Evolutionary conservation across 2,329 filamentous ascomycete genomes (phyloP).

Genomic region (Graphilbum ipis-grandicollis): DNA sequence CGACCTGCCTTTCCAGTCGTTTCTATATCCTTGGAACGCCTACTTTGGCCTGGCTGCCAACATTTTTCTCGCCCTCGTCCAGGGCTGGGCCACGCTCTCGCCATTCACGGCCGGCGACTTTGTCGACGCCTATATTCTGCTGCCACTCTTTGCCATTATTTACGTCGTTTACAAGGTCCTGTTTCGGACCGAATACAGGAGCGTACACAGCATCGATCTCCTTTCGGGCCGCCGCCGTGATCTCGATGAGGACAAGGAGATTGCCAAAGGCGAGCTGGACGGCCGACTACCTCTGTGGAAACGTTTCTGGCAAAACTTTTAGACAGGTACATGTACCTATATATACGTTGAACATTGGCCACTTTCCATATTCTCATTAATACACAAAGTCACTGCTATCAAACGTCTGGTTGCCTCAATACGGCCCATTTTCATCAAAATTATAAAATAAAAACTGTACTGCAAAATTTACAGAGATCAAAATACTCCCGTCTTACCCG

Average conservation of each 20-base stretch:
- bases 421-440: too few relatives aligned
- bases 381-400: too few relatives aligned
- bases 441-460: too few relatives aligned
- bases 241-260: constrained; percentile 26
- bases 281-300: constrained; percentile 22
- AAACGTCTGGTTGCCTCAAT: too few relatives aligned
- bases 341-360: too few relatives aligned
- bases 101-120: constrained; percentile 42
- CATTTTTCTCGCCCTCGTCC: constrained; percentile 39
- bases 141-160: constrained; percentile 41
- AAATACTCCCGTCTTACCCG: too few relatives aligned
- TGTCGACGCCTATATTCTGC: constrained; percentile 44
- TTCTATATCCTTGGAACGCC: constrained; percentile 38
- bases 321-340: too few relatives aligned
- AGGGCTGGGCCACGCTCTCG: constrained; percentile 42
- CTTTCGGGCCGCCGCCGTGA: constrained; percentile 36
- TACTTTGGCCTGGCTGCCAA: constrained; percentile 42
- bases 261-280: constrained; percentile 13
- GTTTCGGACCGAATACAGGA: constrained; percentile 34
- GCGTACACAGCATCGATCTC: constrained; percentile 35
- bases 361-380: constrained; percentile 16
- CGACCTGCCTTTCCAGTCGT: constrained; percentile 37
- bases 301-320: too few relatives aligned
- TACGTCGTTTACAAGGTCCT: constrained; percentile 36
- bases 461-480: too few relatives aligned